A percentile compares a stretch with the other conserved stretches of the same genome.
Evolutionary conservation across 1,284 basidiomycete genomes (phyloP).

Genomic region (Fomitopsis schrenkii): DNA sequence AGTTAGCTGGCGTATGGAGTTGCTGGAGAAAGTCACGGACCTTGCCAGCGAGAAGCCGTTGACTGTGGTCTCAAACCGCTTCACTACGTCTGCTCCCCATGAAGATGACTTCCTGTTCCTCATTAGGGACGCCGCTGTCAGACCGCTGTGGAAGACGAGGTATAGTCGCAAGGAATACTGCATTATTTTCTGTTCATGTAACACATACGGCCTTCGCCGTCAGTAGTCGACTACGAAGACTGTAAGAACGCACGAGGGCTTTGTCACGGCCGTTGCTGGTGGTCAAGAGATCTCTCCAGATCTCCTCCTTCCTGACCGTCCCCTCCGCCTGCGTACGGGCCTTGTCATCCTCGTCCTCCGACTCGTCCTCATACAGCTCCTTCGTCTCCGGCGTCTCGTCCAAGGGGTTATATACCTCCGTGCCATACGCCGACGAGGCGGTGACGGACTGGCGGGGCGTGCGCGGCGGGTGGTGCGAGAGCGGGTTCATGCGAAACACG

Average conservation of each 20-base stretch:
- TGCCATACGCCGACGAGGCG: slow-evolving; percentile 33
- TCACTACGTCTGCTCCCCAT: slow-evolving; percentile 55
- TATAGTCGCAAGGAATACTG: slow-evolving; percentile 77
- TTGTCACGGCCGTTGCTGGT: slow-evolving; percentile 78
- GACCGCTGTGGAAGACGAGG: slow-evolving; percentile 59
- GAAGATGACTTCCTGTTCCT: slow-evolving; percentile 38
- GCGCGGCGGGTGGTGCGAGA: slow-evolving; percentile 71
- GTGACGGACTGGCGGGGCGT: slow-evolving; percentile 57
- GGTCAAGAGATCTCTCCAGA: slow-evolving; percentile 74
- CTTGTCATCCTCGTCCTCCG: slow-evolving; percentile 34
- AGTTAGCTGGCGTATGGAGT: slow-evolving; percentile 1
- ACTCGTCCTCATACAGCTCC: slow-evolving; percentile 34
- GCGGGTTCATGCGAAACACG: slow-evolving; percentile 74
- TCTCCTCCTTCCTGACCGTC: slow-evolving; percentile 53
- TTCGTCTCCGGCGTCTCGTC: slow-evolving; percentile 30
- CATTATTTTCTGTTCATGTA: slow-evolving; percentile 62
- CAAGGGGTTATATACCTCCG: slow-evolving; percentile 35
- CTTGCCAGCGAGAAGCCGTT: slow-evolving; percentile 68
- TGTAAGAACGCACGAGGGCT: slow-evolving; percentile 59
- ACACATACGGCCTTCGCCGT: slow-evolving; percentile 1
- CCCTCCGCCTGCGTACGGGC: slow-evolving; percentile 36
- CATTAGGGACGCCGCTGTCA: slow-evolving; percentile 42
- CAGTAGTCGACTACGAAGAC: slow-evolving; percentile 2
- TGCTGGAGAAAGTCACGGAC: slow-evolving; percentile 31
- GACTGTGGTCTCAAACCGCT: slow-evolving; percentile 55